Evolutionary conservation across 2,329 filamentous ascomycete genomes (phyloP), one percentile per base, ranked within the genome.

Genomic region (Beauveria pseudobassiana): DNA sequence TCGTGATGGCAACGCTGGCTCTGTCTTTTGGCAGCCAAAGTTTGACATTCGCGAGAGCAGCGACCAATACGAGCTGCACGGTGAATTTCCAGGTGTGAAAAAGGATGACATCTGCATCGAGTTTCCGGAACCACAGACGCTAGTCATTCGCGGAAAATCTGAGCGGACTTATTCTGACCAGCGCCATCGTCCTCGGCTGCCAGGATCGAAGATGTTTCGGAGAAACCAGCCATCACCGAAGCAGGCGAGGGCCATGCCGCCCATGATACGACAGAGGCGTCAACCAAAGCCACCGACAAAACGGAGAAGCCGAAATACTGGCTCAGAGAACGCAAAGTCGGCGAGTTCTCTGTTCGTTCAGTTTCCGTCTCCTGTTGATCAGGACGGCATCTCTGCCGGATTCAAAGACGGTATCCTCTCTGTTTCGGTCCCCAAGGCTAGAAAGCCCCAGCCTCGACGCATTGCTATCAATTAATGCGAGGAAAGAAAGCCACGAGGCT

Each of bases 21-120:
- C 46, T 7, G 5, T 30, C 20, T 59, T 51, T 68, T 89, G 88
- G 78, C 79, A 79, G n/a, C 87, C 87, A 48, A 84, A 82, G 70
- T 90, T 90, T 71, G 87, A 90, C 67, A 78, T 89, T 64, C 83
- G 80, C 71, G 87, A 90, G 74, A 80, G 78, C n/a, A 80, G 82
- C 65, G 73, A 81, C 16, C 69, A 74, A 62, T 90, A 88, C 71
- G 84, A 89, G 73, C 82, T 90, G 18, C 83, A 89, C 68, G 87
- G 87, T 67, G 87, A 90, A 73, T 81, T 90, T 4, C 86, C 87
- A 0, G 87, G 87, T 57, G 78, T 89, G 65, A 80, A 84, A 56
- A 85, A 87, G 72, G 83, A 87, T 69, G 78, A 89, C 70, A 74
- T 90, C 69, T 77, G 80, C 70, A 85, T 90, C 71, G 87, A 90